phyloP scores from a whole-genome alignment of 2,329 filamentous ascomycete species.

The Claviceps monticola region DNA sequence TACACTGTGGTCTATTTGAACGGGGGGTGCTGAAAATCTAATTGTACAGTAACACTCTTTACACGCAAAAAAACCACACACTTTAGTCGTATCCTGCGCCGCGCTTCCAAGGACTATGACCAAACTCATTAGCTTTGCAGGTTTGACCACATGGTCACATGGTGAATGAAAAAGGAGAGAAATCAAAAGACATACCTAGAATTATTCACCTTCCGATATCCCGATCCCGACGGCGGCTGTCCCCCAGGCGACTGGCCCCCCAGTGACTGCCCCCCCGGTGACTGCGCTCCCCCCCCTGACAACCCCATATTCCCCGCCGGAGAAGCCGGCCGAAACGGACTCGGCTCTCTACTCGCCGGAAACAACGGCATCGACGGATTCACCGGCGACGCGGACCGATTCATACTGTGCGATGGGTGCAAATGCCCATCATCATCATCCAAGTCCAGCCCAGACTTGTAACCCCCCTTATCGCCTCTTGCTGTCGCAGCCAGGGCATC shows the following conservation, averaged over 20 bases:
- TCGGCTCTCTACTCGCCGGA: slow-evolving; percentile 23
- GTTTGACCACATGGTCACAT: not conserved
- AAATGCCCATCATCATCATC: slow-evolving; percentile 30
- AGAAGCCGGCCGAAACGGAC: slow-evolving; percentile 21
- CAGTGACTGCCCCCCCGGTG: not conserved
- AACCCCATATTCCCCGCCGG: slow-evolving; percentile 17
- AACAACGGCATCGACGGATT: slow-evolving; percentile 31
- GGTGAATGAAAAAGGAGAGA: not conserved
- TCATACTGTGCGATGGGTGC: slow-evolving; percentile 19
- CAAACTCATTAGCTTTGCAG: not conserved
- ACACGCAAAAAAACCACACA: not conserved
- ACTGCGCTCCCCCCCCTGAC: not conserved
- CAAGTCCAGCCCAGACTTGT: slow-evolving; percentile 23
- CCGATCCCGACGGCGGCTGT: slow-evolving; percentile 4
- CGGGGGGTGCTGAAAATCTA: too few species aligned
- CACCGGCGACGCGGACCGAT: slow-evolving; percentile 18
- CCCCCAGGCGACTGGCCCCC: not conserved
- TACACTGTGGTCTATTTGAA: not conserved
- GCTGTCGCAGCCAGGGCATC: slow-evolving; percentile 85
- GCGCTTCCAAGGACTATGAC: slow-evolving; percentile 28
- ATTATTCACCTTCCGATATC: slow-evolving; percentile 25
- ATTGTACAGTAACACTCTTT: not conserved
- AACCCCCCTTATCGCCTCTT: slow-evolving; percentile 47
- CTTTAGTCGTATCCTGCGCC: slow-evolving; percentile 29
- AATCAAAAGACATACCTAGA: slow-evolving; percentile 18